A percentile compares a stretch with the other conserved stretches of the same genome.
phyloP scores from a whole-genome alignment of 1,284 basidiomycete genomes.

The Apiotrichum brassicae region DNA sequence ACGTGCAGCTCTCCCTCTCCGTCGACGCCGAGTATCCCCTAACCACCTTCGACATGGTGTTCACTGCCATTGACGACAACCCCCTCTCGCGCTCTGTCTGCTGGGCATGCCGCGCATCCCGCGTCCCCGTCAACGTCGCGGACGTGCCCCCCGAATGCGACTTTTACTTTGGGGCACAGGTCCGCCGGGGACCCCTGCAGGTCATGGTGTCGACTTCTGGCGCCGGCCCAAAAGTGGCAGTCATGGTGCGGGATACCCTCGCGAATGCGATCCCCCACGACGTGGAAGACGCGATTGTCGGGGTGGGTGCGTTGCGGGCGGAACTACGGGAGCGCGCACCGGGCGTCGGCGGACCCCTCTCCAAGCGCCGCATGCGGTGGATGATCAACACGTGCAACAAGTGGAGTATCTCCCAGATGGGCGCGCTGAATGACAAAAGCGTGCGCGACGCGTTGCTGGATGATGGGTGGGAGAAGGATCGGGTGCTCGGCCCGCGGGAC shows the following conservation, averaged over 20 bases:
- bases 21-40: conserved; percentile 34
- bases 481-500: conserved; percentile 35
- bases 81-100: conserved; percentile 62
- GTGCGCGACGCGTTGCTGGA: conserved; percentile 34
- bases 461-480: conserved; percentile 46
- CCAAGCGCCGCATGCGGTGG: conserved; percentile 77
- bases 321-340: conserved; percentile 50
- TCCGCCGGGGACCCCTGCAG: conserved; percentile 84
- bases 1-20: conserved; percentile 4
- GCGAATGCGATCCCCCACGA: conserved; percentile 64
- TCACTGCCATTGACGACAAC: conserved; percentile 92
- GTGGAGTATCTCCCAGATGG: conserved; percentile 52
- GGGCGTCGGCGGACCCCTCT: conserved; percentile 51
- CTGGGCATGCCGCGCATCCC: conserved; percentile 59
- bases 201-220: conserved; percentile 96
- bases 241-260: conserved; percentile 68
- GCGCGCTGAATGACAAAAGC: conserved; percentile 34
- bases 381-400: conserved; percentile 83
- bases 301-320: conserved; percentile 56
- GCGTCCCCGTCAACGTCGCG: conserved; percentile 89
- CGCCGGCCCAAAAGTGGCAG: conserved; percentile 80
- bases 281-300: conserved; percentile 75
- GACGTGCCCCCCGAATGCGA: conserved; percentile 94
- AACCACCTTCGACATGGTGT: conserved; percentile 71
- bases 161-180: conserved; percentile 95